A percentile compares a stretch with the other conserved stretches of the same genome.
These are phyloP conservation scores for Pseudopithomyces chartarum DNA, from an alignment of 2,329 filamentous ascomycete genomes.

Conservation along the genomic window DNA sequence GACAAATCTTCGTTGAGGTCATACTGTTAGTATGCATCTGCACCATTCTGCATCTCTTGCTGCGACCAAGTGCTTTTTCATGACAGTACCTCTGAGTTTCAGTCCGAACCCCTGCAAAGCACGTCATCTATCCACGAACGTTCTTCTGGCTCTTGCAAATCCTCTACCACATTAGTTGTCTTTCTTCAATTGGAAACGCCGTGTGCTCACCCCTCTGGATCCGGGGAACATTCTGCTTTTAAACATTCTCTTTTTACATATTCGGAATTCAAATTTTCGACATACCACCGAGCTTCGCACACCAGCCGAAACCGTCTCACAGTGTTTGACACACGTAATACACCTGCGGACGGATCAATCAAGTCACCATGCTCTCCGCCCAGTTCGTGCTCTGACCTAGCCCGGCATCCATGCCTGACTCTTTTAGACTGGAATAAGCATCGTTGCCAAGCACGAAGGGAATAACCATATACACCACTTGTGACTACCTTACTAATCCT, in stretches of 20 bases:
- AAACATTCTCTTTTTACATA: neutral
- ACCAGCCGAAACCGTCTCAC: neutral
- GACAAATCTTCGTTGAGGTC: neutral
- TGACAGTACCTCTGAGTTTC: neutral
- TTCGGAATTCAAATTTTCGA: neutral
- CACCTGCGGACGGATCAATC: neutral
- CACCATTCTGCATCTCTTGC: neutral
- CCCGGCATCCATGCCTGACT: neutral
- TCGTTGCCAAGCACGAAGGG: constrained; percentile 16
- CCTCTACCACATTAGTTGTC: neutral
- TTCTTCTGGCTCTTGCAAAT: neutral
- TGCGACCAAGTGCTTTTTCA: neutral
- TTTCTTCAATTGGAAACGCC: neutral
- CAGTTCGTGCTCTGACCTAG: neutral
- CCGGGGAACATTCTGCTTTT: neutral
- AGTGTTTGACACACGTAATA: neutral
- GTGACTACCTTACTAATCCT: constrained; percentile 26
- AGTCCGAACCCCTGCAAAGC: neutral
- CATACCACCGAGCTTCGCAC: neutral
- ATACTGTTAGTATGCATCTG: neutral
- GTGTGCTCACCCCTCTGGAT: neutral
- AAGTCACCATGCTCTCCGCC: neutral
- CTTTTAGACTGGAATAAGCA: constrained; percentile 3
- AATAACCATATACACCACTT: constrained; percentile 14
- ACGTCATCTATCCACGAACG: neutral